These are phyloP conservation scores for rapeseed (Brassica napus) DNA, from an alignment of 345 rosid species.

Conservation along the genomic window Da-Ae NC_063438.1:7445501-7446000, in stretches of 20 bases:
- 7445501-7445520: conserved; percentile 47
- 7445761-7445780: conserved; percentile 88
- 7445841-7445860: conserved; percentile 89
- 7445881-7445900: conserved; percentile 52
- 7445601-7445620: conserved; percentile 79
- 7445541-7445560: conserved; percentile 51
- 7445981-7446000: conserved; percentile 98
- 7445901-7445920: background rate
- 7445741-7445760: background rate
- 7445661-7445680: conserved; percentile 87
- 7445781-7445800: conserved; percentile 98
- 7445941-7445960: background rate
- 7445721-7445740: too few relatives aligned
- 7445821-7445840: conserved; percentile 66
- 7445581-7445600: conserved; percentile 59
- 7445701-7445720: background rate
- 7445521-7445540: conserved; percentile 46
- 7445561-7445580: conserved; percentile 45
- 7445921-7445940: background rate
- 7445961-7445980: conserved; percentile 57
- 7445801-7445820: conserved; percentile 60
- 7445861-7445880: conserved; percentile 77
- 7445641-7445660: conserved; percentile 79
- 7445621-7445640: conserved; percentile 80
- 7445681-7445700: conserved; percentile 44